Conservation (phyloP, 768 basidiomycete species). For the Trametes sanguinea region DNA sequence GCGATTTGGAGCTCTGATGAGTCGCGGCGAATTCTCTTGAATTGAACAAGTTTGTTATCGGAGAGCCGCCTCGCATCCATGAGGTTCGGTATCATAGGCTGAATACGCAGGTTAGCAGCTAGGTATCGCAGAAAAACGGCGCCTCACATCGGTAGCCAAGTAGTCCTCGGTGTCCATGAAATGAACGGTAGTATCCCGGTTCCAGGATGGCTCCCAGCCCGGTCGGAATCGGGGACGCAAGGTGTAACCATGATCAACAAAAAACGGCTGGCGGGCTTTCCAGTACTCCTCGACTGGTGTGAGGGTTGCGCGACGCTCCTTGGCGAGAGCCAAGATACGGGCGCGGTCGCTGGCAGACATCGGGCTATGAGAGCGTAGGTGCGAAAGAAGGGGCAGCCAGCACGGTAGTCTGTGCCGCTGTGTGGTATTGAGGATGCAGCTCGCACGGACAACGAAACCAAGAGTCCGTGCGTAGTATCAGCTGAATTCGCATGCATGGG, state of each 20-base stretch:
- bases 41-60: conserved; percentile 18
- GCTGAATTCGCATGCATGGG: too few relatives aligned
- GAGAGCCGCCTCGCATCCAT: conserved; percentile 26
- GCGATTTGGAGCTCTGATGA: conserved; percentile 14
- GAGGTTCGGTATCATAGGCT: neutral
- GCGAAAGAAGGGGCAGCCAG: too few relatives aligned
- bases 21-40: conserved; percentile 15
- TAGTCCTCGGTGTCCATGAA: neutral
- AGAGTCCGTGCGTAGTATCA: too few relatives aligned
- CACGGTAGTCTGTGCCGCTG: too few relatives aligned
- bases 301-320: neutral
- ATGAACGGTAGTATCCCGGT: neutral
- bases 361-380: too few relatives aligned
- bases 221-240: neutral
- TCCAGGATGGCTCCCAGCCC: neutral
- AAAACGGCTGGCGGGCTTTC: neutral
- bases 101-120: neutral
- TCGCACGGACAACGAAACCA: too few relatives aligned
- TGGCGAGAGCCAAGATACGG: neutral
- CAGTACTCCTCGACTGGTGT: neutral
- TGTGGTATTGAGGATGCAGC: too few relatives aligned
- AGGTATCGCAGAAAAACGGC: neutral
- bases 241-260: neutral
- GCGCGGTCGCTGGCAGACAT: too few relatives aligned
- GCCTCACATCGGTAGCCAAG: neutral